A percentile compares a stretch with the other conserved stretches of the same genome.
Evolutionary conservation across 495 filamentous ascomycete genomes (phyloP).

Genomic region (Tuber brumale): DNA sequence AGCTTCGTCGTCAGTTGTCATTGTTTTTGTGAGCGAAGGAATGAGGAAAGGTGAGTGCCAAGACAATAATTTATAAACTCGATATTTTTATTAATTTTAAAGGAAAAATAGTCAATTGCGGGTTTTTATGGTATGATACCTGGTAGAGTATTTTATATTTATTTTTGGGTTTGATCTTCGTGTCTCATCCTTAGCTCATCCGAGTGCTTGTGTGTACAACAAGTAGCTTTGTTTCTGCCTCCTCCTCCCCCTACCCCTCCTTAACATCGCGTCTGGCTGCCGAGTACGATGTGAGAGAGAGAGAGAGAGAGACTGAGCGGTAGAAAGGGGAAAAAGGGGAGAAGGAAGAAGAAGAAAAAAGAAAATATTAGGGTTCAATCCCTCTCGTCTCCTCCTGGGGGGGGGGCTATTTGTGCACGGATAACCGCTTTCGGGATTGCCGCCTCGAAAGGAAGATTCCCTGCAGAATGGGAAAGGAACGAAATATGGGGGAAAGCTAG

Average conservation of each 20-base stretch:
- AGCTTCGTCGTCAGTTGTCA: slow-evolving; percentile 1
- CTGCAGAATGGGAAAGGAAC: background rate
- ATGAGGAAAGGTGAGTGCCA: background rate
- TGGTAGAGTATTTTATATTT: slow-evolving; percentile 4
- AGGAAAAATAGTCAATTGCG: background rate
- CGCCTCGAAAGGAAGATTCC: background rate
- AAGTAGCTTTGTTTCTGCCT: background rate
- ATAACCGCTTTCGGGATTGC: background rate
- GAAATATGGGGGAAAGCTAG: background rate
- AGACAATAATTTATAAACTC: background rate
- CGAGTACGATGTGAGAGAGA: background rate
- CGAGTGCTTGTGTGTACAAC: background rate
- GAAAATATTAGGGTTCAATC: background rate
- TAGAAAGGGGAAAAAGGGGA: background rate
- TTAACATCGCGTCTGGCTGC: background rate
- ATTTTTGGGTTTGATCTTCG: background rate
- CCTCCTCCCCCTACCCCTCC: background rate
- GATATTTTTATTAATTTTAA: background rate
- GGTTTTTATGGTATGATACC: background rate
- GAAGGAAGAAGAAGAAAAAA: background rate
- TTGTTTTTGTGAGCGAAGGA: background rate
- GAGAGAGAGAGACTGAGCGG: background rate
- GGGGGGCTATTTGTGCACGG: background rate
- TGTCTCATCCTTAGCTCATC: slow-evolving; percentile 1
- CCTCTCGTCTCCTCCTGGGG: background rate